Conservation (phyloP, 164 flowering plant species). For the Liriodendron chinense region DNA sequence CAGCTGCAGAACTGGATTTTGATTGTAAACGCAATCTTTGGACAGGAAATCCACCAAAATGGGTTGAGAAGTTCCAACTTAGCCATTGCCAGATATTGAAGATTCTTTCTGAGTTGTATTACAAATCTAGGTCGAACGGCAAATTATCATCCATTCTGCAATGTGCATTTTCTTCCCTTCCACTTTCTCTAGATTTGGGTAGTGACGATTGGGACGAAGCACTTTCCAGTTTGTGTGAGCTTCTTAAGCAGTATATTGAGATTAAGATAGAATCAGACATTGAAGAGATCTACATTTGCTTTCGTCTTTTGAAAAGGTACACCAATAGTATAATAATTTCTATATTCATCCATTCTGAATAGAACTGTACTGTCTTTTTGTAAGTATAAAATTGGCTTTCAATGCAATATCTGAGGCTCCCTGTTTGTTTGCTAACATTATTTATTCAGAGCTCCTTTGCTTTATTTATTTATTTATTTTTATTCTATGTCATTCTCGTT, state of each 20-base stretch:
- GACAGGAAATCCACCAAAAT: slow-evolving; percentile 75
- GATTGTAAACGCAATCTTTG: slow-evolving; percentile 39
- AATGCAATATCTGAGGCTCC: too few relatives aligned
- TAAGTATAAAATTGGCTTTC: neutral
- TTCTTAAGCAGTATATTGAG: slow-evolving; percentile 71
- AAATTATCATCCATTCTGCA: slow-evolving; percentile 57
- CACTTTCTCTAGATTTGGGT: slow-evolving; percentile 23
- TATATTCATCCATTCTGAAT: neutral
- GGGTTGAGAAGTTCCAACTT: slow-evolving; percentile 67
- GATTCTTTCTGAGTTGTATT: slow-evolving; percentile 48
- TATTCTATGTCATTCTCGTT: neutral
- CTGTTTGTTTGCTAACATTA: neutral
- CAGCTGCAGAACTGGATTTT: slow-evolving; percentile 7
- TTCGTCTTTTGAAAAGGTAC: slow-evolving; percentile 78
- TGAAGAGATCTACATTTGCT: slow-evolving; percentile 79
- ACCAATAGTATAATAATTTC: neutral
- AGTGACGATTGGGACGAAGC: slow-evolving; percentile 42
- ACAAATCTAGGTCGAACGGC: slow-evolving; percentile 32
- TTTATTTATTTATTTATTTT: neutral
- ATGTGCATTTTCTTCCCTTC: slow-evolving; percentile 26
- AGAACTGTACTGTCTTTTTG: neutral
- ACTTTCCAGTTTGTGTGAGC: slow-evolving; percentile 47
- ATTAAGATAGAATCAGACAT: slow-evolving; percentile 67
- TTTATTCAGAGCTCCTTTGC: neutral
- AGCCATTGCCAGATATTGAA: slow-evolving; percentile 45